Evolutionary conservation across 306 rosid genomes (phyloP).

Genomic region (Quercus agrifolia): DNA sequence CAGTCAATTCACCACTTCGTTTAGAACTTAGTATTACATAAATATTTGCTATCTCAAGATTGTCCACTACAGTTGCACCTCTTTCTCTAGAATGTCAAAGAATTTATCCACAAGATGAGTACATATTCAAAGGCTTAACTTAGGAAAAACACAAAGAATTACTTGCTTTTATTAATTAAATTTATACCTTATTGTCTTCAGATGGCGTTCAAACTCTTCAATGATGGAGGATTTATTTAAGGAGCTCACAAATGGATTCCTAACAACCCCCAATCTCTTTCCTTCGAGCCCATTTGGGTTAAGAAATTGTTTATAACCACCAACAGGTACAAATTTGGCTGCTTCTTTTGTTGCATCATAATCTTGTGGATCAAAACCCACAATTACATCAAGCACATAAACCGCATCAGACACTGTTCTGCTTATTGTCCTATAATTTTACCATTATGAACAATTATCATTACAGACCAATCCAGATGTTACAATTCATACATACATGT

Average conservation of each 20-base stretch:
- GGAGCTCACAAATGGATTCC: slow-evolving; percentile 38
- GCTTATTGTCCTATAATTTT: slow-evolving; percentile 50
- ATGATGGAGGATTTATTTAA: slow-evolving; percentile 25
- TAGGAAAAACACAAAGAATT: background rate
- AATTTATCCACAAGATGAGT: background rate
- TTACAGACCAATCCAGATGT: background rate
- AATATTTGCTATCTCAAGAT: slow-evolving; percentile 47
- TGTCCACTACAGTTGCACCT: slow-evolving; percentile 60
- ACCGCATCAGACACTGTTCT: slow-evolving; percentile 79
- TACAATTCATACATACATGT: background rate
- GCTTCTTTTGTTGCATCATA: slow-evolving; percentile 49
- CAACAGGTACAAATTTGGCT: slow-evolving; percentile 43
- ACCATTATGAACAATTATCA: background rate
- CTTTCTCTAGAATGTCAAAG: slow-evolving; percentile 35
- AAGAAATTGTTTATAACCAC: slow-evolving; percentile 63
- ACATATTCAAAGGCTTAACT: background rate
- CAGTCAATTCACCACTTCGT: slow-evolving; percentile 36
- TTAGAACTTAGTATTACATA: slow-evolving; percentile 22
- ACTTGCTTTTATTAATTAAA: background rate
- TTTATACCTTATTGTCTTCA: slow-evolving; percentile 37
- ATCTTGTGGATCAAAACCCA: slow-evolving; percentile 57
- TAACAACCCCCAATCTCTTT: slow-evolving; percentile 64
- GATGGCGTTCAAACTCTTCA: slow-evolving; percentile 44
- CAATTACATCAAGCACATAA: slow-evolving; percentile 63
- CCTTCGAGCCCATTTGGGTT: slow-evolving; percentile 50